phyloP scores from a whole-genome alignment of 75 land plant genomes.

The Larix kaempferi region DNA sequence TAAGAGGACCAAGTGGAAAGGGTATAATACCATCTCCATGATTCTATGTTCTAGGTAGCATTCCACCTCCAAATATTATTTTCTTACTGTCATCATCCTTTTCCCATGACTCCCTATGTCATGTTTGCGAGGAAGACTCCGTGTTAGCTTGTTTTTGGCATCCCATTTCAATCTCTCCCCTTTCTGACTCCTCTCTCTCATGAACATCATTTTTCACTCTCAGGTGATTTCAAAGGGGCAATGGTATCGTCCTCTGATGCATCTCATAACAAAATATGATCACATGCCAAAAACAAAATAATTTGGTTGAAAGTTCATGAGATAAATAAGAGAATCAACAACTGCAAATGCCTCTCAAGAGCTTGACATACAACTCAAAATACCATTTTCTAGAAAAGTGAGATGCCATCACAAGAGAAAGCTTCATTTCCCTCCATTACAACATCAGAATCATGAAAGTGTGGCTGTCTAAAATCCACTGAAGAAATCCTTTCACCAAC shows the following conservation, averaged over 20 bases:
- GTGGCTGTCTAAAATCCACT: slow-evolving; percentile 56
- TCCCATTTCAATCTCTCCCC: slow-evolving; percentile 15
- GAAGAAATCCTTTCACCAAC: slow-evolving; percentile 79
- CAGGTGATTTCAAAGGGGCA: slow-evolving; percentile 17
- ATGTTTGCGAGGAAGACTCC: slow-evolving; percentile 15
- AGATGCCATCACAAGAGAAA: background rate
- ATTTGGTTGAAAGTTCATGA: background rate
- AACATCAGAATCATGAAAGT: slow-evolving; percentile 84
- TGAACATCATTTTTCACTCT: slow-evolving; percentile 14
- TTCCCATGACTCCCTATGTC: slow-evolving; percentile 5
- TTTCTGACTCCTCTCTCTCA: slow-evolving; percentile 16
- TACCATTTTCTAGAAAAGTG: background rate
- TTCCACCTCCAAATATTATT: background rate
- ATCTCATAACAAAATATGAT: slow-evolving; percentile 70
- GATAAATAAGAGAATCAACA: background rate
- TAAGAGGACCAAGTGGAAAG: slow-evolving; percentile 7
- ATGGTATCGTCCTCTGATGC: slow-evolving; percentile 37
- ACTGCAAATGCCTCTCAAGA: background rate
- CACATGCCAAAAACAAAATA: background rate
- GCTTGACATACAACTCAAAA: background rate
- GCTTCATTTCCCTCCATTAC: slow-evolving; percentile 61
- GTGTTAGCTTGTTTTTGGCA: slow-evolving; percentile 14
- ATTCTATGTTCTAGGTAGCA: background rate
- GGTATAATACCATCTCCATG: slow-evolving; percentile 23
- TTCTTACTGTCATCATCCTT: background rate